phyloP scores from a whole-genome alignment of 257 asterid species.

The Nicotiana benthamiana region DNA sequence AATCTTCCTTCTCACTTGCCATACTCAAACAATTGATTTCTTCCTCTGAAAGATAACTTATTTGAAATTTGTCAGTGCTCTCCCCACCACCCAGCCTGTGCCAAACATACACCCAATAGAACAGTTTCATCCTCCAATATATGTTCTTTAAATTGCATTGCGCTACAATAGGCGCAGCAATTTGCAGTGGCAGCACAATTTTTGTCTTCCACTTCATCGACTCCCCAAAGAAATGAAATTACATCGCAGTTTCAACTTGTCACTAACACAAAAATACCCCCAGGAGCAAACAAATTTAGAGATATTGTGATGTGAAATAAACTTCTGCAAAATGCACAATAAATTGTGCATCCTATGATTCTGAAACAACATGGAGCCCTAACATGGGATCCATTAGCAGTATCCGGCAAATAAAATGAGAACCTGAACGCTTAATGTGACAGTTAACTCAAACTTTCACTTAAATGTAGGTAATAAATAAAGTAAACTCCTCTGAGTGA shows the following conservation, averaged over 20 bases:
- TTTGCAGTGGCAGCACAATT: not conserved
- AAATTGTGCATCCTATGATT: too few species aligned
- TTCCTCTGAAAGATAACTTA: not conserved
- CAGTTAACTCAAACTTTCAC: too few species aligned
- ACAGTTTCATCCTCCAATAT: not conserved
- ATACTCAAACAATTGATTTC: not conserved
- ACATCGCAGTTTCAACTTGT: not conserved
- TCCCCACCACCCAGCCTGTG: not conserved
- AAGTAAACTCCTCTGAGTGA: too few species aligned
- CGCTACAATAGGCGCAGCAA: not conserved
- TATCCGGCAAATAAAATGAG: too few species aligned
- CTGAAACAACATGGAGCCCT: too few species aligned
- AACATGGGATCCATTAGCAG: too few species aligned
- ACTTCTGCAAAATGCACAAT: too few species aligned
- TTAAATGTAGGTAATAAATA: too few species aligned
- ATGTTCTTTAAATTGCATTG: not conserved
- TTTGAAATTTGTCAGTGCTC: not conserved
- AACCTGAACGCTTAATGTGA: too few species aligned
- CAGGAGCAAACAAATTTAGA: too few species aligned
- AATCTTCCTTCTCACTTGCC: not conserved
- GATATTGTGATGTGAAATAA: too few species aligned
- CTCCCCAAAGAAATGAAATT: not conserved
- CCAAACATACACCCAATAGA: not conserved
- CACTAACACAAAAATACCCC: too few species aligned
- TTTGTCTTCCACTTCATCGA: not conserved